phyloP scores from a whole-genome alignment of 345 rosid genomes.

The Lumnitzera racemosa region DNA sequence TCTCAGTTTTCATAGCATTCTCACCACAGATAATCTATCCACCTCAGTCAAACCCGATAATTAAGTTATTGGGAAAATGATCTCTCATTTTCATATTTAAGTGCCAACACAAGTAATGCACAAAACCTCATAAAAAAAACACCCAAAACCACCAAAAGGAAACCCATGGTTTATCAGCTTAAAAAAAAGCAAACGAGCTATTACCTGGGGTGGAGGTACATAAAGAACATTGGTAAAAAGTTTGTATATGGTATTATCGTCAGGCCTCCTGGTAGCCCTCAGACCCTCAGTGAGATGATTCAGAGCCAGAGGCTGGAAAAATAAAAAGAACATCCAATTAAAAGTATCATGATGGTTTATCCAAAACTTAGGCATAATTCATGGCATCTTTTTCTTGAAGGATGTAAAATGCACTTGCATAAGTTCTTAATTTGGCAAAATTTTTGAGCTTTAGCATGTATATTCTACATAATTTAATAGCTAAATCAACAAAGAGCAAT shows the following conservation, averaged over 20 bases:
- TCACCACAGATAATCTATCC: no score
- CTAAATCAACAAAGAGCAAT: no score
- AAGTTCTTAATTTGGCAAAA: no score
- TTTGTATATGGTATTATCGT: conserved; percentile 55
- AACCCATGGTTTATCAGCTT: not conserved
- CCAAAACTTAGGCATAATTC: not conserved
- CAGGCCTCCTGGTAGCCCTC: conserved; percentile 44
- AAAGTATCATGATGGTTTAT: not conserved
- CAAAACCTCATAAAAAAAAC: not conserved
- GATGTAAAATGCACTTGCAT: no score
- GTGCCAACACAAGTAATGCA: no score
- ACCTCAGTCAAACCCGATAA: no score
- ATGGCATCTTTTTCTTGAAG: no score
- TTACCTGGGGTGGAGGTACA: conserved; percentile 74
- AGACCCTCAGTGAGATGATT: conserved; percentile 88
- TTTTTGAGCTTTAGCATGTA: no score
- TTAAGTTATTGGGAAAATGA: no score
- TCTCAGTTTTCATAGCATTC: no score
- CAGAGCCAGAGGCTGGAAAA: conserved; percentile 76
- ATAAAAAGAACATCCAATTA: conserved; percentile 7
- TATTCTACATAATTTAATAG: no score
- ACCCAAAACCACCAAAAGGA: not conserved
- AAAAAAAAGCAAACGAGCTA: not conserved
- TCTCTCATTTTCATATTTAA: no score
- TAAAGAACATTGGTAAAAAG: conserved; percentile 74